phyloP scores from a whole-genome alignment of 306 rosid species.

The Dryas drummondii region DNA sequence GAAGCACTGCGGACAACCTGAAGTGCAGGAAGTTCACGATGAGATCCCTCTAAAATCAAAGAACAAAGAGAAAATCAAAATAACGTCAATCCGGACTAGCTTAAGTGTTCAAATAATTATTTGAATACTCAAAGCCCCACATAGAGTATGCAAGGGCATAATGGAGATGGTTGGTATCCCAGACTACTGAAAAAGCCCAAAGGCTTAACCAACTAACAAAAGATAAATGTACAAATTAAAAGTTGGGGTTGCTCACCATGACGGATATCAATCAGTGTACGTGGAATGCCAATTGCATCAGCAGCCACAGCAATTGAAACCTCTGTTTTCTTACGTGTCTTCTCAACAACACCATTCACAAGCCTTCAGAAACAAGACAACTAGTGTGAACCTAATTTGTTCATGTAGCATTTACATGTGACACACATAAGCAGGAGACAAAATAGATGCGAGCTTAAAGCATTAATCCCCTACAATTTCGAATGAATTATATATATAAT shows the following conservation, averaged over 20 bases:
- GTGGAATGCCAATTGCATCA: slow-evolving; percentile 78
- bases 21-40: slow-evolving; percentile 90
- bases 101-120: neutral
- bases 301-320: slow-evolving; percentile 76
- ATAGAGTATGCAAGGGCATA: neutral
- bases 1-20: slow-evolving; percentile 69
- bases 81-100: neutral
- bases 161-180: neutral
- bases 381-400: slow-evolving; percentile 1
- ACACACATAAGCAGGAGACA: neutral
- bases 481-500: neutral
- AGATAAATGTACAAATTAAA: neutral
- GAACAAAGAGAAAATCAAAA: slow-evolving; percentile 14
- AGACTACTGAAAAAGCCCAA: neutral
- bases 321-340: slow-evolving; percentile 66
- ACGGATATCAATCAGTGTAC: slow-evolving; percentile 80
- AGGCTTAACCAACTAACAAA: neutral
- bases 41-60: slow-evolving; percentile 77
- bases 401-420: neutral
- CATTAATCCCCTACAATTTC: neutral
- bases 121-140: neutral
- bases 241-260: slow-evolving; percentile 58
- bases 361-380: slow-evolving; percentile 51
- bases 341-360: slow-evolving; percentile 86
- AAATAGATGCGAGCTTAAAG: neutral